Evolutionary conservation across 2,329 filamentous ascomycete genomes (phyloP).

Genomic region (Metarhizium rileyi): DNA sequence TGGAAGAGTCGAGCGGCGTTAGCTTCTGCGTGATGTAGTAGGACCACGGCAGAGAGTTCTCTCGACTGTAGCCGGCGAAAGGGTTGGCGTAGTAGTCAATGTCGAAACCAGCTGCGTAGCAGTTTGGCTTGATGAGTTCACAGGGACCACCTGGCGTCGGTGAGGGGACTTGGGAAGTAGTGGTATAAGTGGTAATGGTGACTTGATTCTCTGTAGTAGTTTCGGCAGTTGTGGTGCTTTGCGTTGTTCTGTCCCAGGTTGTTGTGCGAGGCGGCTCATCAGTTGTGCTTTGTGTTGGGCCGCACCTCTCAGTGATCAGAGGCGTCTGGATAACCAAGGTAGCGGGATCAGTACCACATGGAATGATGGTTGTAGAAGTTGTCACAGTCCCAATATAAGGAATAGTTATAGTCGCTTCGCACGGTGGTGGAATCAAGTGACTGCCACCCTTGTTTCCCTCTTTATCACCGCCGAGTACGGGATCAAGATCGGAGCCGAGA

Average conservation of each 20-base stretch:
- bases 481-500: not conserved
- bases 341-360: not conserved
- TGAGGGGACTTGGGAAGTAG: not conserved
- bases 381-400: not conserved
- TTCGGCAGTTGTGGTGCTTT: not conserved
- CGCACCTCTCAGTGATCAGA: not conserved
- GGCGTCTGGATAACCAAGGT: slow-evolving; percentile 3
- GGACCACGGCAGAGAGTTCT: slow-evolving; percentile 9
- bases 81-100: slow-evolving; percentile 14
- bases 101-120: slow-evolving; percentile 1
- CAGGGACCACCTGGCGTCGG: not conserved
- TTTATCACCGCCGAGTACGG: not conserved
- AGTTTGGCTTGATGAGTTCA: not conserved
- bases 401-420: slow-evolving; percentile 1
- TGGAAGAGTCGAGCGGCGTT: slow-evolving; percentile 5
- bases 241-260: not conserved
- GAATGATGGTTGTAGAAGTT: slow-evolving; percentile 1
- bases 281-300: not conserved
- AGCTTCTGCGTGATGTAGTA: slow-evolving; percentile 15
- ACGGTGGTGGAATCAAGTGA: not conserved
- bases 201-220: not conserved
- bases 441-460: no score
- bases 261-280: not conserved
- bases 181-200: not conserved
- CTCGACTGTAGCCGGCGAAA: slow-evolving; percentile 12